Evolutionary conservation across 441 rosid genomes (phyloP).

Genomic region (Mallotus japonicus): DNA sequence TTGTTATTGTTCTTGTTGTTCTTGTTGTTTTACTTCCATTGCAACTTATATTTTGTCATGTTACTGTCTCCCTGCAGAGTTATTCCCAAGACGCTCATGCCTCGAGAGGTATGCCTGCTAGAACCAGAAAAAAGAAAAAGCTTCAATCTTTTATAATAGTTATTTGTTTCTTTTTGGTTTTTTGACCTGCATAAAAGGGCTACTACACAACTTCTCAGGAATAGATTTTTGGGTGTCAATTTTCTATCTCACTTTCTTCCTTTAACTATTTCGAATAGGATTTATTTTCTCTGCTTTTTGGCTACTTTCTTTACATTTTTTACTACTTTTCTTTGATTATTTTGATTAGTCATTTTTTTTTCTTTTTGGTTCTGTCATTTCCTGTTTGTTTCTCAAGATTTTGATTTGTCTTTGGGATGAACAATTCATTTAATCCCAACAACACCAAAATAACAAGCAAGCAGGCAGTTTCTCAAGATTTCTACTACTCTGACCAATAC

Average conservation of each 20-base stretch:
- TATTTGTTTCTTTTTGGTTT: slow-evolving; percentile 1
- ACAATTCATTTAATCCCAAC: background rate
- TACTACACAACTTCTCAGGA: background rate
- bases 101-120: slow-evolving; percentile 92
- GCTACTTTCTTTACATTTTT: background rate
- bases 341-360: slow-evolving; percentile 19
- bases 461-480: background rate
- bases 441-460: background rate
- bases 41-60: slow-evolving; percentile 53
- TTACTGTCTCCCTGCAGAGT: slow-evolving; percentile 82
- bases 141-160: slow-evolving; percentile 43
- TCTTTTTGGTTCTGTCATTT: slow-evolving; percentile 16
- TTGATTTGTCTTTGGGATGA: slow-evolving; percentile 15
- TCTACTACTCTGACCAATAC: slow-evolving; percentile 24
- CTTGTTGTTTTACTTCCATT: slow-evolving; percentile 11
- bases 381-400: slow-evolving; percentile 25
- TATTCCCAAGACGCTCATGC: slow-evolving; percentile 99
- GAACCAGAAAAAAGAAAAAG: slow-evolving; percentile 34
- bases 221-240: slow-evolving; percentile 20
- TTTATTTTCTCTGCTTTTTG: slow-evolving; percentile 23
- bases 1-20: slow-evolving; percentile 19
- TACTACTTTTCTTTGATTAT: background rate
- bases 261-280: slow-evolving; percentile 24
- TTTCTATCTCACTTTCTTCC: slow-evolving; percentile 17
- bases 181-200: slow-evolving; percentile 6